Evolutionary conservation across 148 eudicot genomes (phyloP).

Genomic region (Pouteria glomerata): DNA sequence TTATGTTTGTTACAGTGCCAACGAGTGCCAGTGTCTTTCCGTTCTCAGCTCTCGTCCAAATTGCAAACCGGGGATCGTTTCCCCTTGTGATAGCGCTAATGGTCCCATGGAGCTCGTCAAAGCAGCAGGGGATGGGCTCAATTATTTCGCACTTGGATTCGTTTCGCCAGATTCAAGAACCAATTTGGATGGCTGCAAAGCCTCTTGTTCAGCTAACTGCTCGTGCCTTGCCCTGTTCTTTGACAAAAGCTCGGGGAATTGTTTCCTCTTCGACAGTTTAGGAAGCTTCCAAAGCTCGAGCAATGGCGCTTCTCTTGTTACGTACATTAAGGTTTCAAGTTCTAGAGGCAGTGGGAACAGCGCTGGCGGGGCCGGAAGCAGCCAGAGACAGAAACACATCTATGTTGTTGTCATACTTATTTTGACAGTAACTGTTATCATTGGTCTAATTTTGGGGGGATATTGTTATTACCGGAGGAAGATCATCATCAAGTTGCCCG

Average conservation of each 20-base stretch:
- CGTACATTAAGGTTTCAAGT: constrained; percentile 49
- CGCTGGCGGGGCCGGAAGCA: constrained; percentile 20
- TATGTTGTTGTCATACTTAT: constrained; percentile 43
- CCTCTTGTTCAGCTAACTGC: constrained; percentile 62
- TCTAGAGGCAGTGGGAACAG: constrained; percentile 14
- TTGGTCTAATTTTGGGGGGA: constrained; percentile 41
- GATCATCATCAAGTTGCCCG: constrained; percentile 24
- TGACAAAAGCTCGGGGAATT: constrained; percentile 51
- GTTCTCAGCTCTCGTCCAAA: constrained; percentile 25
- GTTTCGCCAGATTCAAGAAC: constrained; percentile 49
- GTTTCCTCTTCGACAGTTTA: constrained; percentile 57
- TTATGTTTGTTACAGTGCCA: constrained; percentile 46
- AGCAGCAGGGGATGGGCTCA: constrained; percentile 62
- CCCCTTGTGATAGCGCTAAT: constrained; percentile 33
- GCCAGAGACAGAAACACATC: constrained; percentile 24
- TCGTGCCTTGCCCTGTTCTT: constrained; percentile 78
- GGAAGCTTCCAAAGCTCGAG: constrained; percentile 58
- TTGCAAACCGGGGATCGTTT: constrained; percentile 42
- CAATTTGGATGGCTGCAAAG: constrained; percentile 51
- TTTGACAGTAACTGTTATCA: constrained; percentile 39
- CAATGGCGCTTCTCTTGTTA: constrained; percentile 32
- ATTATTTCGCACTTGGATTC: constrained; percentile 60
- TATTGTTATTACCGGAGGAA: constrained; percentile 32
- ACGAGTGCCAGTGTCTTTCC: constrained; percentile 64
- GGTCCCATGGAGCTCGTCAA: constrained; percentile 32